Evolutionary conservation across 2,329 filamentous ascomycete species (phyloP), one percentile per base, ranked within the genome.

Genomic region (Aspergillus ustus): DNA sequence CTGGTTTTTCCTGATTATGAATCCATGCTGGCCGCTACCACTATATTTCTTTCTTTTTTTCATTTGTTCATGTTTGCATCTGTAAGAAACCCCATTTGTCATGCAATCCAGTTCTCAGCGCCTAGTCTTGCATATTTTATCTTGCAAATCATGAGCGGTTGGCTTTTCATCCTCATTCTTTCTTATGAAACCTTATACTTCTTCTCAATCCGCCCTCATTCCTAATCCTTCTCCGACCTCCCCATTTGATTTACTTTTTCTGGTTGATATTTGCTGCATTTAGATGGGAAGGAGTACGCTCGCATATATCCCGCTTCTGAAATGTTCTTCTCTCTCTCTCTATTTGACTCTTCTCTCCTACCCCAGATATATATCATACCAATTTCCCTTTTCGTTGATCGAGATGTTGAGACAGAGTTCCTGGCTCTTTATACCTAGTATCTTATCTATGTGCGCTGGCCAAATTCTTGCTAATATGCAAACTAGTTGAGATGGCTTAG

Each of bases 281-380:
- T 72, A 72, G 67, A 71, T 70, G 61, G 66, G 66, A 67, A 62
- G 67, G 67, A 69, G 66, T 66, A 67, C 34, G 20, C 37, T 46
- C 66, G 64, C 65, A 70, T 71, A 67, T 68, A 62, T 67, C 64
- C 66, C 62, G 69, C 60, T 63, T 63, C 65, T 63, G 67, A 56
- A 52, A 66, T 44, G 49, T 53, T 52, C 43, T 50, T 48, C 58
- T 46, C 50, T 48, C 58, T 46, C 50, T 58, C 57, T 63, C 45
- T 34, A 58, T 4, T 40, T 40, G 11, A 40, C 34, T 13, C 34
- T 13, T 13, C 13, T 40, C 34, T 61, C 15, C 45, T 51, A 44
- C 59, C 54, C 40, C 45, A 60, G 40, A 51, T 43, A 50, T 65
- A 51, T 63, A 65, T 34, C 15, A 48, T 48, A 22, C 13, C 45